Conservation (phyloP, 495 filamentous ascomycete genomes). For the Aspergillus bertholletiae region DNA sequence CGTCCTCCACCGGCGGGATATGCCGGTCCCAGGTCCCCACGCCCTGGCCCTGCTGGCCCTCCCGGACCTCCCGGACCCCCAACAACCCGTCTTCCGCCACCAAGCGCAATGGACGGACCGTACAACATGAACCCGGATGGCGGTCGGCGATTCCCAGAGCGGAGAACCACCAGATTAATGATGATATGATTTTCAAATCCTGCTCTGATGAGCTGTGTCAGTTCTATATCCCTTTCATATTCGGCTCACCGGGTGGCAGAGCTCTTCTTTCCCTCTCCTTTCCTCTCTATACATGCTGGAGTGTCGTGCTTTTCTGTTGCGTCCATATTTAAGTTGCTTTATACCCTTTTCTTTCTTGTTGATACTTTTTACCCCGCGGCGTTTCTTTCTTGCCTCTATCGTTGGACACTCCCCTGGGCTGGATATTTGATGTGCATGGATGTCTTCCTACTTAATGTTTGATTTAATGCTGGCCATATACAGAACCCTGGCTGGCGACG, state of each 20-base stretch:
- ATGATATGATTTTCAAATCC: constrained; percentile 60
- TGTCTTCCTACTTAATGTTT: constrained; percentile 1
- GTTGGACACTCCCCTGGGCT: background rate
- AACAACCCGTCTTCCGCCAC: constrained; percentile 13
- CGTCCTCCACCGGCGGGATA: constrained; percentile 21
- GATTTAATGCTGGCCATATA: constrained; percentile 2
- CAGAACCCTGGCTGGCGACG: background rate
- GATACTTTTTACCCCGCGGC: background rate
- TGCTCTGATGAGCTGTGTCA: background rate
- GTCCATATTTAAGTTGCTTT: constrained; percentile 4
- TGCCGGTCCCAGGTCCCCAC: constrained; percentile 23
- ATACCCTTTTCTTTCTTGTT: constrained; percentile 9
- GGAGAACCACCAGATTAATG: constrained; percentile 80
- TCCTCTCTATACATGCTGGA: background rate
- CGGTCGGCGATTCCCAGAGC: constrained; percentile 58
- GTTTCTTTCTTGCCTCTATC: background rate
- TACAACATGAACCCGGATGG: constrained; percentile 18
- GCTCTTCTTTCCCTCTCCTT: background rate
- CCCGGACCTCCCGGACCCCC: constrained; percentile 5
- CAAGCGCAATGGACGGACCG: constrained; percentile 24
- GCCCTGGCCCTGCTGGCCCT: constrained; percentile 13
- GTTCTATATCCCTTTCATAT: background rate
- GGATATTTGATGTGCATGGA: constrained; percentile 1
- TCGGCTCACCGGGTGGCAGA: background rate
- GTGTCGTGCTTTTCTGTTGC: background rate